Conservation (phyloP, 805 yeast genomes). For the Clavispora vitiphila region DNA sequence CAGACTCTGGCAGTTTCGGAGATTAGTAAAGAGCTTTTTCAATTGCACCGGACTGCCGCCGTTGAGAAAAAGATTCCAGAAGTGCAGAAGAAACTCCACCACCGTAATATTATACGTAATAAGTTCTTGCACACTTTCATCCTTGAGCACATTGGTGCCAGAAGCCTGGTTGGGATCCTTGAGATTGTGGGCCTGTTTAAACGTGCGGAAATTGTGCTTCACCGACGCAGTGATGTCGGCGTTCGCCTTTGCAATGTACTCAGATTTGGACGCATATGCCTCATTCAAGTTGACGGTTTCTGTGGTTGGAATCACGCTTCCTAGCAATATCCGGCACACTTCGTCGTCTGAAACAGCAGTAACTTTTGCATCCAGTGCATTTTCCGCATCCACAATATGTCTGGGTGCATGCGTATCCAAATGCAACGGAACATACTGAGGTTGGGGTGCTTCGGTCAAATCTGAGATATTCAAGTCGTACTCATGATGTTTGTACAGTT, state of each 20-base stretch:
- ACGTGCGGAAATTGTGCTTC: slow-evolving; percentile 51
- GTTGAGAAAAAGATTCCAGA: slow-evolving; percentile 35
- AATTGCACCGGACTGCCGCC: slow-evolving; percentile 35
- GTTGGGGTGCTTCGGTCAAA: slow-evolving; percentile 41
- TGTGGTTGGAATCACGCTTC: slow-evolving; percentile 13
- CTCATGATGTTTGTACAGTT: slow-evolving; percentile 27
- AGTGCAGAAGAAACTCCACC: slow-evolving; percentile 40
- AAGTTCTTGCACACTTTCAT: slow-evolving; percentile 26
- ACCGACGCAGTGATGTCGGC: slow-evolving; percentile 44
- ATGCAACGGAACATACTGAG: slow-evolving; percentile 51
- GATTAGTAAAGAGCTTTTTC: slow-evolving; percentile 31
- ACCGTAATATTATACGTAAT: slow-evolving; percentile 34
- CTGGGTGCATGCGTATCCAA: slow-evolving; percentile 22
- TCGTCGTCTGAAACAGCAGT: slow-evolving; percentile 4
- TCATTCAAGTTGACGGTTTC: slow-evolving; percentile 21
- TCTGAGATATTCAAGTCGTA: slow-evolving; percentile 49
- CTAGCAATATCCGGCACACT: slow-evolving; percentile 6
- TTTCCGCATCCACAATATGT: slow-evolving; percentile 16
- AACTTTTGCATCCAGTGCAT: slow-evolving; percentile 1
- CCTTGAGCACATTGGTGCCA: slow-evolving; percentile 32
- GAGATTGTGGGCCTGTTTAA: slow-evolving; percentile 28
- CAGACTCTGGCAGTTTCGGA: slow-evolving; percentile 30
- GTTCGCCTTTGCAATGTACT: slow-evolving; percentile 39
- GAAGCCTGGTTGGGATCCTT: slow-evolving; percentile 10
- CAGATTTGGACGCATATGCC: slow-evolving; percentile 24